A percentile compares a stretch with the other conserved stretches of the same genome.
Evolutionary conservation across 768 basidiomycete genomes (phyloP).

Genomic region (Lactarius psammicola): DNA sequence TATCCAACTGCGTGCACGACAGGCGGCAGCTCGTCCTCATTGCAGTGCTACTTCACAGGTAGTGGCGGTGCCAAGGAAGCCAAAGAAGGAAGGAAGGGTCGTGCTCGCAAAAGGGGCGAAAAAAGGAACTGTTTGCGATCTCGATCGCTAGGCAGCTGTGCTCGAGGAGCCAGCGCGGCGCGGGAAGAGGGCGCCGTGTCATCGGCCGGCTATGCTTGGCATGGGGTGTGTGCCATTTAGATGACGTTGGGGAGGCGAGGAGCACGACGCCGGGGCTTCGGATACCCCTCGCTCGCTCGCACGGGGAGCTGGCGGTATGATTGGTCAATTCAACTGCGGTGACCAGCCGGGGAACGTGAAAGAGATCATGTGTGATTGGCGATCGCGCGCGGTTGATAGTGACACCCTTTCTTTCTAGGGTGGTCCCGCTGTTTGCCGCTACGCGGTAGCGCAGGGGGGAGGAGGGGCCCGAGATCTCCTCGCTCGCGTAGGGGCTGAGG

Average conservation of each 20-base stretch:
- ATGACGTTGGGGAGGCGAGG: neutral
- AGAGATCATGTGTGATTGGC: neutral
- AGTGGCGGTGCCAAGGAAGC: slow-evolving; percentile 19
- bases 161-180: slow-evolving; percentile 17
- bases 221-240: neutral
- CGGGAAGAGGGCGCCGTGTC: neutral
- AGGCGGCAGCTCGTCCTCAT: slow-evolving; percentile 10
- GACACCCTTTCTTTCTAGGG: neutral
- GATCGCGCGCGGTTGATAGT: neutral
- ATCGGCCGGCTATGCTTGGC: neutral
- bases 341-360: neutral
- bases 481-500: neutral
- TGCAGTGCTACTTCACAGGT: neutral
- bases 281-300: neutral
- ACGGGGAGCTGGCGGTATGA: neutral
- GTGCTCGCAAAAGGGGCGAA: neutral
- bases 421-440: neutral
- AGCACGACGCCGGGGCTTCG: neutral
- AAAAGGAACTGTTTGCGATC: neutral
- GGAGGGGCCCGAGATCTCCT: neutral
- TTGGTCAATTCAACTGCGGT: neutral
- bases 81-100: no score
- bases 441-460: neutral
- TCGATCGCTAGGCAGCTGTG: neutral
- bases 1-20: slow-evolving; percentile 1